phyloP scores from a whole-genome alignment of 495 filamentous ascomycete genomes.

The Diplogelasinospora grovesii region DNA sequence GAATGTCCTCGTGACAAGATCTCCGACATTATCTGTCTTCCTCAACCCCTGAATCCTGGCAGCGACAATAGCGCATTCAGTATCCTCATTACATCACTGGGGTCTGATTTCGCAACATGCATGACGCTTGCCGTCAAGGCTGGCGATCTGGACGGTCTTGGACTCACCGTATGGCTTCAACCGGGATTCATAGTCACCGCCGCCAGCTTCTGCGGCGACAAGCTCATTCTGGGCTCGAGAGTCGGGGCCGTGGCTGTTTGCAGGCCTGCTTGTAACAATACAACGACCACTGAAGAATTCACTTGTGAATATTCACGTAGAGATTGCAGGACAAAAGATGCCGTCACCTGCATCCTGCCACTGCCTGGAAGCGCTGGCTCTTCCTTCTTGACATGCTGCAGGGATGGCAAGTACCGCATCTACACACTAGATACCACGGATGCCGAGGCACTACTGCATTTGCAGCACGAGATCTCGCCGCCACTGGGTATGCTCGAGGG shows the following conservation, averaged over 20 bases:
- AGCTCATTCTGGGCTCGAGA: constrained; percentile 64
- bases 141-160: too few relatives aligned
- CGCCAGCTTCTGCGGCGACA: constrained; percentile 29
- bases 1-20: constrained; percentile 43
- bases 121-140: constrained; percentile 10
- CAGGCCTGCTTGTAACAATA: constrained; percentile 19
- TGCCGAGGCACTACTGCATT: constrained; percentile 7
- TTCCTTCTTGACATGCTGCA: constrained; percentile 61
- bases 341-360: constrained; percentile 58
- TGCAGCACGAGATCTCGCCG: constrained; percentile 42
- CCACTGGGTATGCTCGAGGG: constrained; percentile 65
- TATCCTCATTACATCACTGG: constrained; percentile 18
- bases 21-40: constrained; percentile 38
- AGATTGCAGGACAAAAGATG: constrained; percentile 53
- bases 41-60: too few relatives aligned
- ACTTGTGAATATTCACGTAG: constrained; percentile 12
- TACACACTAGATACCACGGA: constrained; percentile 27
- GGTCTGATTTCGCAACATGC: constrained; percentile 14
- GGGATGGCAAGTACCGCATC: constrained; percentile 68
- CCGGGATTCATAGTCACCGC: constrained; percentile 22
- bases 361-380: constrained; percentile 19
- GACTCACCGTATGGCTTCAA: too few relatives aligned
- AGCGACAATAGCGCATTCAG: too few relatives aligned
- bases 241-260: constrained; percentile 22
- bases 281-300: constrained; percentile 2